phyloP scores from a whole-genome alignment of 106 monocot species.

The Xerophyta viscosa region DNA sequence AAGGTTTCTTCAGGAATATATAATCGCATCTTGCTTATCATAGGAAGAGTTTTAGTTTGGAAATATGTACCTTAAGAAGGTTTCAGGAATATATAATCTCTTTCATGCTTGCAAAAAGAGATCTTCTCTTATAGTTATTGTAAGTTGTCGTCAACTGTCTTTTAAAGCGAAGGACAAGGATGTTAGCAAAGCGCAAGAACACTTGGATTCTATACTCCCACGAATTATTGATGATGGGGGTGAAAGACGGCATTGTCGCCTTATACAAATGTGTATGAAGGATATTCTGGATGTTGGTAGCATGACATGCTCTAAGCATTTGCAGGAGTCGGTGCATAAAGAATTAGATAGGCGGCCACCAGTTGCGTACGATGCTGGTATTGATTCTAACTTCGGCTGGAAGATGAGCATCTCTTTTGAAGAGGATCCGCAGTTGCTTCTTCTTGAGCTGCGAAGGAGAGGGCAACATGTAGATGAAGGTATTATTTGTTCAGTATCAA shows the following conservation, averaged over 20 bases:
- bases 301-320: neutral
- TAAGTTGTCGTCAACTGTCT: neutral
- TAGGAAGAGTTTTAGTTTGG: too few relatives aligned
- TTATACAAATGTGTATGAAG: constrained; percentile 32
- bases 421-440: constrained; percentile 18
- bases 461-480: constrained; percentile 11
- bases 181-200: constrained; percentile 14
- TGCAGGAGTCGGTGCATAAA: neutral
- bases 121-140: neutral
- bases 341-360: neutral
- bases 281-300: constrained; percentile 18
- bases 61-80: too few relatives aligned
- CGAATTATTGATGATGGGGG: neutral
- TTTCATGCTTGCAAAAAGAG: neutral
- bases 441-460: constrained; percentile 21
- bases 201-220: constrained; percentile 21
- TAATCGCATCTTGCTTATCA: too few relatives aligned
- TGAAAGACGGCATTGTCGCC: constrained; percentile 24
- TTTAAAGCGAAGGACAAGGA: constrained; percentile 3
- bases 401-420: neutral
- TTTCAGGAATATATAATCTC: constrained; percentile 1
- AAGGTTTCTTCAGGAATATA: too few relatives aligned
- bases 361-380: neutral
- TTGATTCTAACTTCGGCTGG: neutral
- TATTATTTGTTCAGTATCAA: constrained; percentile 16